Percentiles rank a stretch among this genome's conserved stretches.
Conservation (phyloP, 1,284 basidiomycete genomes). For the Mixia osmundae region DNA sequence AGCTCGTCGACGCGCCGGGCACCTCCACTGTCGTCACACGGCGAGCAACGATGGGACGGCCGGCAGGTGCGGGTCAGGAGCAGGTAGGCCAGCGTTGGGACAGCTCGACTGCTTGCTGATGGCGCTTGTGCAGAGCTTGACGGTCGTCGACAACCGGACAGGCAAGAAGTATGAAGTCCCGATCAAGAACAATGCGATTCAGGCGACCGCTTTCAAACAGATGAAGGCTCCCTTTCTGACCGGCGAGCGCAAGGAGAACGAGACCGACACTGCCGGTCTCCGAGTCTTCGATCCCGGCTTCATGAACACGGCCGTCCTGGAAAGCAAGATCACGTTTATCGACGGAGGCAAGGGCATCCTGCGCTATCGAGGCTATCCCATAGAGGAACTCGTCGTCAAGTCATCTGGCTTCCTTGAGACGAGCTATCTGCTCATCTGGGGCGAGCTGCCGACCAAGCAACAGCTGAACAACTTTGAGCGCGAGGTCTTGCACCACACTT, state of each 20-base stretch:
- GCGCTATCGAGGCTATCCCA: constrained; percentile 29
- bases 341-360: constrained; percentile 31
- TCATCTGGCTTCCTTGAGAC: constrained; percentile 59
- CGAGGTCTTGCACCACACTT: constrained; percentile 53
- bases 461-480: constrained; percentile 40
- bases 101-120: no score
- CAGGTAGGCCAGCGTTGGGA: no score
- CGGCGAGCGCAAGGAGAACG: constrained; percentile 52
- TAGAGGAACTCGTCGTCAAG: constrained; percentile 57
- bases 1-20: no score
- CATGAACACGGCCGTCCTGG: constrained; percentile 62
- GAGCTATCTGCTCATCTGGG: constrained; percentile 62
- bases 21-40: no score
- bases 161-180: constrained; percentile 49
- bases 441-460: constrained; percentile 40
- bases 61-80: no score
- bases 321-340: constrained; percentile 60
- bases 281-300: constrained; percentile 36
- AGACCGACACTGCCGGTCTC: constrained; percentile 31
- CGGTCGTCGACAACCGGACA: constrained; percentile 59
- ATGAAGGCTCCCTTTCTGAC: constrained; percentile 35
- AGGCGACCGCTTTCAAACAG: constrained; percentile 52
- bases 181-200: constrained; percentile 14
- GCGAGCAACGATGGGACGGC: no score
- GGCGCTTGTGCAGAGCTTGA: no score